Percentiles rank a stretch among this genome's conserved stretches.
phyloP scores from a whole-genome alignment of 148 eudicot genomes.

The Chenopodium quinoa region DNA sequence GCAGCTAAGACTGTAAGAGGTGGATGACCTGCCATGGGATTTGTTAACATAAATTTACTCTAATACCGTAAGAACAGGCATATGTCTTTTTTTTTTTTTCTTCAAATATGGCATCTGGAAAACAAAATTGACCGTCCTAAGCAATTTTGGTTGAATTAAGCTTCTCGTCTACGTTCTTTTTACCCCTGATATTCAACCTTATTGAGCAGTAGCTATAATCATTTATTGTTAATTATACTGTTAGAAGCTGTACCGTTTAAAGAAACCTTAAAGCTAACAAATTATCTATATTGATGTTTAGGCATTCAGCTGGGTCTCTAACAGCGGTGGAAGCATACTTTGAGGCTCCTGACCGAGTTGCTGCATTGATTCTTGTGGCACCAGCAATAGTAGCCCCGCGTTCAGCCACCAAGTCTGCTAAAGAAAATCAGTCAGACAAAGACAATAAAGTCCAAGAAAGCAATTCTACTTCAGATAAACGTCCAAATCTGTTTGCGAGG shows the following conservation, averaged over 20 bases:
- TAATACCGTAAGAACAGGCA: neutral
- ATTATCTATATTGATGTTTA: slow-evolving; percentile 29
- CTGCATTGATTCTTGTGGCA: slow-evolving; percentile 89
- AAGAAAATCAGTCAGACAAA: slow-evolving; percentile 32
- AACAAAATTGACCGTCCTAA: neutral
- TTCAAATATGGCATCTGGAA: neutral
- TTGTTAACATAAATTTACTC: neutral
- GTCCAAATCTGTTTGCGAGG: slow-evolving; percentile 40
- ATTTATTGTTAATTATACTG: neutral
- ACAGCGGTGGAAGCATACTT: slow-evolving; percentile 81
- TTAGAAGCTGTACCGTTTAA: neutral
- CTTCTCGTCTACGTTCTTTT: neutral
- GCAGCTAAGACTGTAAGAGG: neutral
- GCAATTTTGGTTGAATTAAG: neutral
- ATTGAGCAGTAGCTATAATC: neutral
- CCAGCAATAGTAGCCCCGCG: slow-evolving; percentile 84
- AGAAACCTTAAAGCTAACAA: neutral
- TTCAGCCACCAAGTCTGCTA: slow-evolving; percentile 31
- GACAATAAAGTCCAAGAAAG: slow-evolving; percentile 38
- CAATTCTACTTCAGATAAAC: slow-evolving; percentile 33
- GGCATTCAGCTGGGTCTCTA: slow-evolving; percentile 93
- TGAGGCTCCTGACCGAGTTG: slow-evolving; percentile 85
- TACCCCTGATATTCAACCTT: neutral
- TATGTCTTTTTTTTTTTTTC: no score
- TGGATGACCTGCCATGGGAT: neutral